These are phyloP conservation scores for Sphagnum contortum DNA, from an alignment of 225 moss, liverwort and hornwort genomes.

Conservation along the genomic window DNA sequence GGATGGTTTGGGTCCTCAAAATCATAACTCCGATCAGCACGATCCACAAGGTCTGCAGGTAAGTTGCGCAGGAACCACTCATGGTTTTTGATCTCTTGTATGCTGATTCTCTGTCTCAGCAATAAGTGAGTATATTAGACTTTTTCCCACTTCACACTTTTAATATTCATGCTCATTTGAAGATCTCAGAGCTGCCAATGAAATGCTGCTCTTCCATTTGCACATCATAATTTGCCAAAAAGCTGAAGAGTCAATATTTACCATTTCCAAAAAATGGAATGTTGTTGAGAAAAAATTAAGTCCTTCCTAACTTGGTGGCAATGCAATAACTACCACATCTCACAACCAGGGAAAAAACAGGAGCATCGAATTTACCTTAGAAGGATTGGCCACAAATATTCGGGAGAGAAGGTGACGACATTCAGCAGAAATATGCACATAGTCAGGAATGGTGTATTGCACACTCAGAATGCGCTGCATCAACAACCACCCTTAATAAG, in stretches of 20 bases:
- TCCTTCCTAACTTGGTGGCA: too few species aligned
- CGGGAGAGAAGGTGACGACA: slow-evolving; percentile 83
- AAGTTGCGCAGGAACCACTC: slow-evolving; percentile 95
- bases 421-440: slow-evolving; percentile 83
- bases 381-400: slow-evolving; percentile 92
- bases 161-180: background rate
- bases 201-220: background rate
- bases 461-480: slow-evolving; percentile 86
- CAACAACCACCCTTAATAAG: background rate
- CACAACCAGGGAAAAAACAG: too few species aligned
- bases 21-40: slow-evolving; percentile 66
- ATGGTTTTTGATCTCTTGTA: slow-evolving; percentile 83
- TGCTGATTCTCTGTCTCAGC: slow-evolving; percentile 59
- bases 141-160: background rate
- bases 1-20: slow-evolving; percentile 98
- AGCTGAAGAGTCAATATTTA: background rate
- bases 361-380: slow-evolving; percentile 26
- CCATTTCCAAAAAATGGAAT: too few species aligned
- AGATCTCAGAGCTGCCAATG: background rate
- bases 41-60: slow-evolving; percentile 62
- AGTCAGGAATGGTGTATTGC: slow-evolving; percentile 94
- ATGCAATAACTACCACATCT: too few species aligned
- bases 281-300: too few species aligned
- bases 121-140: background rate
- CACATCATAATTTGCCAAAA: too few species aligned